Base-by-base conservation (phyloP, 345 rosid genomes). In the Pelargonium nanum region DNA sequence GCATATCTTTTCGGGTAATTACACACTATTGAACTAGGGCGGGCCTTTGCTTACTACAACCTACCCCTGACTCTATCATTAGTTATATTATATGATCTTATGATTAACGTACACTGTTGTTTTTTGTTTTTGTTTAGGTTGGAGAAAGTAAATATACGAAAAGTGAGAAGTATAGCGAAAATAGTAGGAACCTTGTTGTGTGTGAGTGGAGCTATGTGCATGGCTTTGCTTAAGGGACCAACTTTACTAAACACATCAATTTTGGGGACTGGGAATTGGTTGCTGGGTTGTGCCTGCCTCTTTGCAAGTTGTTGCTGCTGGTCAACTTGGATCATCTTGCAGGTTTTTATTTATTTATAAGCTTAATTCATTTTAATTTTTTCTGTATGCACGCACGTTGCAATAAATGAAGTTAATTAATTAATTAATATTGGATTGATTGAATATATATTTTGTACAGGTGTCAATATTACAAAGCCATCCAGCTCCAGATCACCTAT, bases 261-360 rank as follows among this genome's bases (percentile, higher is more conserved):
- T 15, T 40, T 61, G 4, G 67, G 63, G 22, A 58, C 62, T 53
- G 28, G 15, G 4, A 65, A 55, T 55, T 82, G 89, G 89, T 55
- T 86, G 52, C 60, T 80, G 21, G 93, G 93, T 0, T 81, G 81
- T 63, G 22, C 74, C 5, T 65, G 76, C 40, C 81, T 81, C 24
- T 66, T 86, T 26, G 66, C 54, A 52, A 78, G 85, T 59, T 72
- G 81, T 55, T 70, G 83, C 8, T 75, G 69, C 66, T 84, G 85
- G 87, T 78, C 87, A 7, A 40, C 66, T 55, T 86, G 87, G 94
- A 58, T 83, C 64, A 72, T 86, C 40, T 67, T 86, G 62, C 87
- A 80, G 75, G 85, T 79, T 63, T 20, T 56, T 40, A 0, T 24
- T 10, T 51, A 15, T 13, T 10, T 19, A 23, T n/a, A 19, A 22